Conservation (phyloP, 768 basidiomycete genomes). For the Lentinus tigrinus region DNA sequence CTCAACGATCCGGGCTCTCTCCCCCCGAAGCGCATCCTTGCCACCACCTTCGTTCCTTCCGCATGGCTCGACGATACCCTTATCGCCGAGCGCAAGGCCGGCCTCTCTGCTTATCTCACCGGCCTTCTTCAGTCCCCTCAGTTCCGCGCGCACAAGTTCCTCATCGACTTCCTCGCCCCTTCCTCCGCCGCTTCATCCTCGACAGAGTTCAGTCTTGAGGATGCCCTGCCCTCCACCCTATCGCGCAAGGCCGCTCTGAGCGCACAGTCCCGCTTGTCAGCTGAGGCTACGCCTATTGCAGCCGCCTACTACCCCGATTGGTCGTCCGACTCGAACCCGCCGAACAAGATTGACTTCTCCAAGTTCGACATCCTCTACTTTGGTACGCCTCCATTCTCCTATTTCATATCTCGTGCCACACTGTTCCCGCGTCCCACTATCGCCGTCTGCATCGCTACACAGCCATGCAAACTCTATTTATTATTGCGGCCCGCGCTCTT, state of each 20-base stretch:
- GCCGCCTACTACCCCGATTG: constrained; percentile 55
- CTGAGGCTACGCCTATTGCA: constrained; percentile 34
- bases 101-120: constrained; percentile 42
- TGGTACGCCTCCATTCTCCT: constrained; percentile 36
- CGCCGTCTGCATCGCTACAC: constrained; percentile 4
- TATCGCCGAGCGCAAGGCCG: constrained; percentile 50
- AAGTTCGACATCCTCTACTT: constrained; percentile 70
- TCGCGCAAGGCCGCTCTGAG: constrained; percentile 36
- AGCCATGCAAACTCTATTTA: background rate
- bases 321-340: constrained; percentile 46
- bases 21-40: constrained; percentile 51
- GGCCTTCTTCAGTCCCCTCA: constrained; percentile 37
- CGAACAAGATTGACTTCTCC: constrained; percentile 59
- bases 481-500: background rate
- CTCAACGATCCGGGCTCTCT: constrained; percentile 41
- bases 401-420: background rate
- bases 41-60: constrained; percentile 48
- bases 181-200: constrained; percentile 17
- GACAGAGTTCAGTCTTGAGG: constrained; percentile 40
- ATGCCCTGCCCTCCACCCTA: constrained; percentile 47
- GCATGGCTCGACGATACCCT: constrained; percentile 54
- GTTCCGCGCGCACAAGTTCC: constrained; percentile 33
- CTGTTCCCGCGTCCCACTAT: background rate
- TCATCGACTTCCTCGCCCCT: constrained; percentile 40
- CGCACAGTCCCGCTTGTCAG: constrained; percentile 21